phyloP scores from a whole-genome alignment of 495 filamentous ascomycete species.

The Xanthoparmelia taractica region DNA sequence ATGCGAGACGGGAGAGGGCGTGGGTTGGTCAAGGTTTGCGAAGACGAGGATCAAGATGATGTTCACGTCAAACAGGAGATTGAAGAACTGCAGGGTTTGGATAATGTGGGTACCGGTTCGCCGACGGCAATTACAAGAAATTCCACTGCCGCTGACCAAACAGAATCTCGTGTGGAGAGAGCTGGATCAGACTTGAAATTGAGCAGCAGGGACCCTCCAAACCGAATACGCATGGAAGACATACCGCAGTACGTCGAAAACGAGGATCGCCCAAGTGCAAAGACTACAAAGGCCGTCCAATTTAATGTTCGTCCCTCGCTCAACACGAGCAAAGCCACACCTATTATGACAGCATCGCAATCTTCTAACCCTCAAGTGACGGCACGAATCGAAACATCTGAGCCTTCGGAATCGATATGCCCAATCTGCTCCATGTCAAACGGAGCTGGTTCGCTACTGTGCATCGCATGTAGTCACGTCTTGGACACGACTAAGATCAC shows the following conservation, averaged over 20 bases:
- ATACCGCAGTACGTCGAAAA: constrained; percentile 6
- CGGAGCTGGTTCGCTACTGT: constrained; percentile 42
- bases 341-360: background rate
- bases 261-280: background rate
- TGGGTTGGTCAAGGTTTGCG: constrained; percentile 62
- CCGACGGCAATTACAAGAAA: background rate
- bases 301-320: background rate
- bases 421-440: constrained; percentile 58
- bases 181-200: background rate
- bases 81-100: constrained; percentile 43
- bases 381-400: background rate
- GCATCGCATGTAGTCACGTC: constrained; percentile 58
- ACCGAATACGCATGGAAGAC: constrained; percentile 1
- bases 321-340: background rate
- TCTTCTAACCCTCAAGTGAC: background rate
- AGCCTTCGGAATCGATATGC: constrained; percentile 32
- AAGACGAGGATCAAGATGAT: constrained; percentile 56
- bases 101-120: background rate
- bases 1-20: constrained; percentile 54
- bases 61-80: constrained; percentile 54
- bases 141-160: background rate
- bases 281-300: background rate
- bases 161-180: background rate
- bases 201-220: background rate
- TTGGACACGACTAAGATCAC: constrained; percentile 44